Evolutionary conservation across 768 basidiomycete species (phyloP).

Genomic region (Mycena galopus): DNA sequence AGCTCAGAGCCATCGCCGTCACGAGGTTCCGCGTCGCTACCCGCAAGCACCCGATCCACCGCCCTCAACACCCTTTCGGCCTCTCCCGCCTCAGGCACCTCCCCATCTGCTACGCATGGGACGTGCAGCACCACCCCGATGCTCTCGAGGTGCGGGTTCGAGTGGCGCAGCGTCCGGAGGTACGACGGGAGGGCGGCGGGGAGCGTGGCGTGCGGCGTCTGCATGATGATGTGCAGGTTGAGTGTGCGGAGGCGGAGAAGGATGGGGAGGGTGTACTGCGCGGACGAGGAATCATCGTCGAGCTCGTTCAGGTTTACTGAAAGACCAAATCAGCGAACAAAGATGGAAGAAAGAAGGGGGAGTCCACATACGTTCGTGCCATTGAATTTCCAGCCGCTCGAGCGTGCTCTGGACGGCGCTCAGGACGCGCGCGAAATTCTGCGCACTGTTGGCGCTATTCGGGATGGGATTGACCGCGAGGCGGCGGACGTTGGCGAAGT

Average conservation of each 20-base stretch:
- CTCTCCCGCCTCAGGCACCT: too few relatives aligned
- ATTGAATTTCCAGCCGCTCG: constrained; percentile 27
- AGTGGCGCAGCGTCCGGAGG: neutral
- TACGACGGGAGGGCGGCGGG: constrained; percentile 6
- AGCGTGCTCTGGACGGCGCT: constrained; percentile 19
- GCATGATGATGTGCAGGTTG: constrained; percentile 25
- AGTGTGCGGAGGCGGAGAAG: constrained; percentile 7
- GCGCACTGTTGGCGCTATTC: constrained; percentile 4
- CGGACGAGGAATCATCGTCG: too few relatives aligned
- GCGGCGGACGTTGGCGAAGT: constrained; percentile 15
- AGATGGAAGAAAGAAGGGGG: neutral
- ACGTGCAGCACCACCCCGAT: constrained; percentile 16
- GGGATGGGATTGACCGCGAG: constrained; percentile 28
- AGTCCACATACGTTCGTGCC: constrained; percentile 22
- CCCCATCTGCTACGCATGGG: neutral
- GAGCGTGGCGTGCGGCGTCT: neutral
- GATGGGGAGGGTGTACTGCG: constrained; percentile 11
- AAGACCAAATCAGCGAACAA: neutral
- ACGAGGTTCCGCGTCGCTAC: too few relatives aligned
- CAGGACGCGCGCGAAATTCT: constrained; percentile 3
- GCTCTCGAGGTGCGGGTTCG: constrained; percentile 5
- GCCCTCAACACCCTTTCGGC: too few relatives aligned
- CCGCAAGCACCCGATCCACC: too few relatives aligned
- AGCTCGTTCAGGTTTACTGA: neutral
- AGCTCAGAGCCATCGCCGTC: too few relatives aligned